These are phyloP conservation scores for Moesziomyces sp. DNA, from an alignment of 1,284 basidiomycete species.

Conservation along the genomic window DNA sequence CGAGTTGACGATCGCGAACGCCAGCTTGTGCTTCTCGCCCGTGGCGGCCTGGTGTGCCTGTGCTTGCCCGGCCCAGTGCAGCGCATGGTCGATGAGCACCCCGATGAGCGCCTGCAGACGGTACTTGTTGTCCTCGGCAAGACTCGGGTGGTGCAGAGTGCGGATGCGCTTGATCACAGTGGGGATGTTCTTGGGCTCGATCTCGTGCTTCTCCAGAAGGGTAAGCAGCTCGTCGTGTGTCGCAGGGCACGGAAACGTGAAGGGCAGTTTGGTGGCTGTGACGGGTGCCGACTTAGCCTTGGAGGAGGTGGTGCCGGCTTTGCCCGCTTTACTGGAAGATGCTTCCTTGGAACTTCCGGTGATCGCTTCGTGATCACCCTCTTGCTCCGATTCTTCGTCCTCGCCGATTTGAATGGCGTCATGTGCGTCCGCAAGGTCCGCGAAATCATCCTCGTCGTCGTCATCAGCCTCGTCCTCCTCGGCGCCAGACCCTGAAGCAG, in stretches of 20 bases:
- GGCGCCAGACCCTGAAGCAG: constrained; percentile 30
- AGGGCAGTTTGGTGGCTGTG: constrained; percentile 74
- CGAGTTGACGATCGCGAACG: constrained; percentile 75
- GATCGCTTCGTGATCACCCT: constrained; percentile 43
- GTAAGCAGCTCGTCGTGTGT: constrained; percentile 88
- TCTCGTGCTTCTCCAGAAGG: constrained; percentile 76
- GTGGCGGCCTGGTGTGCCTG: constrained; percentile 22
- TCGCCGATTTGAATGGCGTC: constrained; percentile 55
- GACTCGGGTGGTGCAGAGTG: constrained; percentile 87
- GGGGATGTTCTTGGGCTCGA: constrained; percentile 73
- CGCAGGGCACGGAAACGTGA: constrained; percentile 87
- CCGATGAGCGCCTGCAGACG: constrained; percentile 75
- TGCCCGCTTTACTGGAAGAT: constrained; percentile 14
- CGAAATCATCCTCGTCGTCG: constrained; percentile 67
- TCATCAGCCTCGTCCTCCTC: constrained; percentile 70
- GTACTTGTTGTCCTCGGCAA: constrained; percentile 89
- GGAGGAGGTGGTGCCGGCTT: neutral
- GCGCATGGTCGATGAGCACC: constrained; percentile 90
- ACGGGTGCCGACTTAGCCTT: constrained; percentile 13
- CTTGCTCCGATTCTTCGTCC: constrained; percentile 56
- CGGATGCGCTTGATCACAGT: constrained; percentile 91
- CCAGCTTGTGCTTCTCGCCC: constrained; percentile 71
- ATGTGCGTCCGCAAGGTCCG: constrained; percentile 56
- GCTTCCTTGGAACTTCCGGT: constrained; percentile 18
- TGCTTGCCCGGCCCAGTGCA: constrained; percentile 71